A percentile compares a stretch with the other conserved stretches of the same genome.
These are phyloP conservation scores for Candida nonsorbophila DNA, from an alignment of 805 yeast genomes.

Conservation along the genomic window DNA sequence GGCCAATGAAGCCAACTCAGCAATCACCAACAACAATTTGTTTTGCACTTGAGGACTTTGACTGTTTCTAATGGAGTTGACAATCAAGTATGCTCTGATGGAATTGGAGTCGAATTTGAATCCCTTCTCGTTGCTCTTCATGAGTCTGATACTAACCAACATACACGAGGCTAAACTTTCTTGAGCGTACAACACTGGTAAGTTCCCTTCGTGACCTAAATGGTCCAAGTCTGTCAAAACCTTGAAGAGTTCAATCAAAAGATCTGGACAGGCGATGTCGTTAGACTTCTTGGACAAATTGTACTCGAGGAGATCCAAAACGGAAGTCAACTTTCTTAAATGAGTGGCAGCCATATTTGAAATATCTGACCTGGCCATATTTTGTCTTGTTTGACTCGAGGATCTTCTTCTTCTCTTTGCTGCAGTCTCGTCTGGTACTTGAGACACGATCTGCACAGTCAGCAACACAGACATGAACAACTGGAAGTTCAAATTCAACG, in stretches of 20 bases:
- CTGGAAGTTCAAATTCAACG: conserved; percentile 49
- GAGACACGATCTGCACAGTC: conserved; percentile 51
- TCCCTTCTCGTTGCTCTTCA: conserved; percentile 35
- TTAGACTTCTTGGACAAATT: conserved; percentile 29
- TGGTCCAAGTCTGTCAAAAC: conserved; percentile 73
- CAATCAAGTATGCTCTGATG: conserved; percentile 84
- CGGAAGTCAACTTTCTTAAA: conserved; percentile 67
- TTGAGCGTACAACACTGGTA: conserved; percentile 88
- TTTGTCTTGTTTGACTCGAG: conserved; percentile 69
- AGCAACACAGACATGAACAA: conserved; percentile 56
- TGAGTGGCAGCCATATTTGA: conserved; percentile 73
- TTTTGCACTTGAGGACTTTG: conserved; percentile 94
- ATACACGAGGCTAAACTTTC: conserved; percentile 86
- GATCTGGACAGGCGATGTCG: conserved; percentile 33
- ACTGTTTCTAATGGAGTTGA: conserved; percentile 84
- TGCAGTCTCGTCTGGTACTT: conserved; percentile 42
- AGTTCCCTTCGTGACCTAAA: conserved; percentile 82
- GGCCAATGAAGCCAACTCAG: conserved; percentile 80
- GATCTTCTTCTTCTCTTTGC: conserved; percentile 82
- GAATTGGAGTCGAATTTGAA: conserved; percentile 52
- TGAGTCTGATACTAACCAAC: conserved; percentile 56
- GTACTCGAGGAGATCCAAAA: conserved; percentile 72
- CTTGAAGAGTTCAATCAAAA: conserved; percentile 51
- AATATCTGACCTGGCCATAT: conserved; percentile 66
- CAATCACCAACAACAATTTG: conserved; percentile 74